Base-by-base conservation (phyloP, 2,329 filamentous ascomycete species). In the Hymenoscyphus fructigenus region DNA sequence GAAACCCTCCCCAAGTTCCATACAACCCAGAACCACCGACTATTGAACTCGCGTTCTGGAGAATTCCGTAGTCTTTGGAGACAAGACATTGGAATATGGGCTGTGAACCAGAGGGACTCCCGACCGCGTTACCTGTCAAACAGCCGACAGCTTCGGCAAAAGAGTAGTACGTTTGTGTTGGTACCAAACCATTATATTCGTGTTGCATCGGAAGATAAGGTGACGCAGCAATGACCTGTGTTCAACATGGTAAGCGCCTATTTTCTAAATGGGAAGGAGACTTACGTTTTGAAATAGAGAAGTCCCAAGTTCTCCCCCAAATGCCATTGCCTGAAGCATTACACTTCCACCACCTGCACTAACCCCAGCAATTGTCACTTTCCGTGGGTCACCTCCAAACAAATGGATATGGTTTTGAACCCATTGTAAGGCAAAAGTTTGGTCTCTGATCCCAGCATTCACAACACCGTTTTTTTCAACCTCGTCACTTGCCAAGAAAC, bases 121-220 rank as follows among this genome's bases (percentile, higher is more conserved):
- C 44, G 6, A 12, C 7, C 9, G 44, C 44, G 2, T 77, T 78
- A 1, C 75, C 79, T 20, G 23, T 38, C 14, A 65, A 60, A 66
- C 82, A 84, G 1, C 80, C 80, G 0, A 75, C 80, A 1, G 68
- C 69, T 3, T 68, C 63, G 0, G 78, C 81, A 67, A 84, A 83
- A 1, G 75, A 72, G 44, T 79, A 75, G 69, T 83, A 85, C 3
- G 75, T 68, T 29, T 80, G 75, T 0, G 78, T 77, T 0, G 82
- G 81, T 0, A 78, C 69, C 60, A 72, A 74, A 36, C 79, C 81
- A 61, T 80, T 76, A 69, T 81, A 84, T 32, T 75, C 75, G 70
- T 82, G 84, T 68, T 86, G 83, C 64, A 80, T 80, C 0, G 84
- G 83, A 0, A 85, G 73, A 68, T 83, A 87, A 1, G 84, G 84